Evolutionary conservation across 805 yeast species (phyloP), one percentile per base, ranked within the genome.

Genomic region (Saccharomycopsis sp.): DNA sequence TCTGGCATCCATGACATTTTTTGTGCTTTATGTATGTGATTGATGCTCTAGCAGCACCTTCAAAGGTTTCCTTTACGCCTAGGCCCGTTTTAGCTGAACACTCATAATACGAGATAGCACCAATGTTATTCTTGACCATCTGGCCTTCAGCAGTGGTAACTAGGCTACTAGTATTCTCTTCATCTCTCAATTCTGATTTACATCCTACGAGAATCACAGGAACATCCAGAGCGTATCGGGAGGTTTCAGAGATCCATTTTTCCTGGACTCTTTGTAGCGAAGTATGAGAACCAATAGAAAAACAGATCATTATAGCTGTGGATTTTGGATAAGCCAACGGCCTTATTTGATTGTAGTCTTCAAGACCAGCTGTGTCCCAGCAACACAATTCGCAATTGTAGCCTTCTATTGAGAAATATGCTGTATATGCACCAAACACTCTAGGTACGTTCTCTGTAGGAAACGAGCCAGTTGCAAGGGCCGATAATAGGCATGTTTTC

Each of bases 311-410:
- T 61, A 90, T 87, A 63, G 91, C 97, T 71, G 89, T 88, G 44
- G 96, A 87, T 72, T 91, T 96, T 62, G 97, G 96, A 74, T 91
- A 90, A 15, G 63, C 58, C 54, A 60, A 60, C n/a, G 63, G 63
- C 58, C 63, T 60, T n/a, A 60, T 54, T 24, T 97, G 87, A 74
- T 90, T 97, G 72, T 91, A 91, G 78, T 92, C 97, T 79, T 91
- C 97, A 82, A 92, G 97, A 64, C 97, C 97, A 58, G 97, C 97
- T 65, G 97, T 91, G 89, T 91, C 97, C 97, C 97, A 91, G 65
- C 91, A 78, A 5, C 97, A 96, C 73, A 91, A 78, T 72, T 92
- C 97, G 60, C 94, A 97, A 71, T 88, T 83, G 74, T 93, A 87
- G 55, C 96, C 96, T 67, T 87, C 93, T 59, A 87, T 86, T 70